Percentiles rank a stretch among this genome's conserved stretches.
phyloP scores from a whole-genome alignment of 208 protist species.

The Novymonas esmeraldas region DNA sequence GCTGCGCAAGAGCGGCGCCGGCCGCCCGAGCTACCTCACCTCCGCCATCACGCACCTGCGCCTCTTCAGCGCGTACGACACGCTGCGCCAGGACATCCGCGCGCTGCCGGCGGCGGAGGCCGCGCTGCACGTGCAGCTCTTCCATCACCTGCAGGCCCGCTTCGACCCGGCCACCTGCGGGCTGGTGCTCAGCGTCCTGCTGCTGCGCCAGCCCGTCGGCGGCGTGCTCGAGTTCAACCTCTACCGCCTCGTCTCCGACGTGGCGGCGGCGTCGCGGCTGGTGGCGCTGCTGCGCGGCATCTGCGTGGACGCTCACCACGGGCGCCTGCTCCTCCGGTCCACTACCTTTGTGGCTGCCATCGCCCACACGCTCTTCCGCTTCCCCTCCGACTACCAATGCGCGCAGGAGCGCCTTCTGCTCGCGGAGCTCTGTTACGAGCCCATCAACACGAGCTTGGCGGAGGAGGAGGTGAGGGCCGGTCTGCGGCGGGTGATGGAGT shows the following conservation, averaged over 20 bases:
- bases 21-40: constrained; percentile 69
- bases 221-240: constrained; percentile 85
- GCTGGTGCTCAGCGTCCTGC: constrained; percentile 68
- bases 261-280: constrained; percentile 69
- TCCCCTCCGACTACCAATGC: constrained; percentile 37
- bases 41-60: constrained; percentile 74
- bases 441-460: constrained; percentile 32
- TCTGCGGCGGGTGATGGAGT: constrained; percentile 44
- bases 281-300: constrained; percentile 73
- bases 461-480: constrained; percentile 32
- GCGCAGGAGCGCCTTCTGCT: constrained; percentile 59
- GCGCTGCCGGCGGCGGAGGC: constrained; percentile 55
- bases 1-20: constrained; percentile 71
- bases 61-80: constrained; percentile 84
- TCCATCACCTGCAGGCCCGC: constrained; percentile 54
- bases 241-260: constrained; percentile 78
- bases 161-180: constrained; percentile 57
- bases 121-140: constrained; percentile 54
- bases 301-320: constrained; percentile 50
- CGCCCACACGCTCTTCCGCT: constrained; percentile 46
- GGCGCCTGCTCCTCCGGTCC: constrained; percentile 43
- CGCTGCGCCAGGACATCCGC: constrained; percentile 74
- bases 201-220: constrained; percentile 50
- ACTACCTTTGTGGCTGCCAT: constrained; percentile 64
- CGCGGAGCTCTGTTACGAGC: constrained; percentile 67